phyloP scores from a whole-genome alignment of 495 filamentous ascomycete species.

The Clohesyomyces aquaticus region DNA sequence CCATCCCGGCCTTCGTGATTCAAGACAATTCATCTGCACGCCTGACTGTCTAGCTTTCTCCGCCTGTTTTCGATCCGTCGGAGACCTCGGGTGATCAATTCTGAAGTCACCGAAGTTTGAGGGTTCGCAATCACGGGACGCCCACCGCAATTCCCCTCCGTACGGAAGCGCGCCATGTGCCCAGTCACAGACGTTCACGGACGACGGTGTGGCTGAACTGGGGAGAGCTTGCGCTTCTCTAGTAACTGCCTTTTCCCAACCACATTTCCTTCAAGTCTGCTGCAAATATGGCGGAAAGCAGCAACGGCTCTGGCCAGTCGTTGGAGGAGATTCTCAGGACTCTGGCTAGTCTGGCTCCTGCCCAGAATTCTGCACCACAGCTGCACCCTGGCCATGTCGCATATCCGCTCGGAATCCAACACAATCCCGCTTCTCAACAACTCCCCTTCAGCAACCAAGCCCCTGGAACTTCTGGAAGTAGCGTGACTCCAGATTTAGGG shows the following conservation, averaged over 20 bases:
- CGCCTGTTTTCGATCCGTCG: not conserved
- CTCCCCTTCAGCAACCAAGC: not conserved
- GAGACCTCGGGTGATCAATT: not conserved
- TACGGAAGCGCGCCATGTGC: not conserved
- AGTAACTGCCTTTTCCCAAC: no score
- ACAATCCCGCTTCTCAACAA: not conserved
- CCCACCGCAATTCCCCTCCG: not conserved
- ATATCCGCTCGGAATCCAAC: not conserved
- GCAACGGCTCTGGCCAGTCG: not conserved
- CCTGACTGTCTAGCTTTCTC: not conserved
- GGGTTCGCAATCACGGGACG: not conserved
- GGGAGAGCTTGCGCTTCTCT: not conserved
- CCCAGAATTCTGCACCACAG: not conserved
- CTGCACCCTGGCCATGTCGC: not conserved
- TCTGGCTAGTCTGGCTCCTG: slow-evolving; percentile 1
- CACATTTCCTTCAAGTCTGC: not conserved
- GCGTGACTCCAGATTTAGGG: slow-evolving; percentile 5
- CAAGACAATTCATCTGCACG: no score
- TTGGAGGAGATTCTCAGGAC: slow-evolving; percentile 7
- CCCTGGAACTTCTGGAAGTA: not conserved
- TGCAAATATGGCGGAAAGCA: slow-evolving; percentile 8
- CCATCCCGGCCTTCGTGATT: not conserved
- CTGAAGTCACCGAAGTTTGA: not conserved
- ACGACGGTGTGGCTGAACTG: not conserved
- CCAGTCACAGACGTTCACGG: not conserved